These are phyloP conservation scores for Ormosia semicastrata DNA, from an alignment of 306 rosid species.

Conservation along the genomic window DNA sequence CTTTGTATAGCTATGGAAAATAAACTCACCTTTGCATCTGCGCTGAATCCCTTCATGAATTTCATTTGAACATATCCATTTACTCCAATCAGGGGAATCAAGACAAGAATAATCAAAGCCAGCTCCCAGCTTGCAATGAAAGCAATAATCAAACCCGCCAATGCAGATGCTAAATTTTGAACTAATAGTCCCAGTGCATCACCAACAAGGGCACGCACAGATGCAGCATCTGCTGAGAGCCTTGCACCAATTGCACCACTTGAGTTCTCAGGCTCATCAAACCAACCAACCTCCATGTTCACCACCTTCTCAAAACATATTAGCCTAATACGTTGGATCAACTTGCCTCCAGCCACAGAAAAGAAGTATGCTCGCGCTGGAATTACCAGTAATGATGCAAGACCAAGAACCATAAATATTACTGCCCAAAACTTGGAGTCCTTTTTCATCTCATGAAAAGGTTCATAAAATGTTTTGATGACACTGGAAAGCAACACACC, in stretches of 20 bases:
- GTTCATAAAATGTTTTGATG: slow-evolving; percentile 66
- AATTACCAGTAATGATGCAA: slow-evolving; percentile 41
- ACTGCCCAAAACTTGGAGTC: slow-evolving; percentile 76
- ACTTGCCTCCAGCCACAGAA: slow-evolving; percentile 72
- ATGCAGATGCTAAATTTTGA: slow-evolving; percentile 52
- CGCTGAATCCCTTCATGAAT: slow-evolving; percentile 86
- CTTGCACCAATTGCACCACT: slow-evolving; percentile 82
- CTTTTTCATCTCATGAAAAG: slow-evolving; percentile 51
- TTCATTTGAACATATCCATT: slow-evolving; percentile 67
- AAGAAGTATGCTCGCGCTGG: slow-evolving; percentile 65
- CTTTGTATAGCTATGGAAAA: neutral
- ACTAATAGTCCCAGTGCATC: slow-evolving; percentile 65
- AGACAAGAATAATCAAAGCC: slow-evolving; percentile 58
- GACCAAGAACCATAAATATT: slow-evolving; percentile 55
- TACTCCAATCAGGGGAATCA: slow-evolving; percentile 67
- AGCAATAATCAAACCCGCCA: slow-evolving; percentile 78
- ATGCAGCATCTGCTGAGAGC: slow-evolving; percentile 84
- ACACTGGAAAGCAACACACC: slow-evolving; percentile 60
- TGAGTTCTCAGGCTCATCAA: slow-evolving; percentile 78
- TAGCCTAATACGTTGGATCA: slow-evolving; percentile 69
- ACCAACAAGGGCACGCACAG: slow-evolving; percentile 76
- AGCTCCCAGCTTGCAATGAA: slow-evolving; percentile 69
- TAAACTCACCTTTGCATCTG: slow-evolving; percentile 71
- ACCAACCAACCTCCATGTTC: slow-evolving; percentile 83
- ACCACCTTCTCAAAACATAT: slow-evolving; percentile 76